phyloP scores from a whole-genome alignment of 805 yeast genomes.

The Yarrowia sp. region DNA sequence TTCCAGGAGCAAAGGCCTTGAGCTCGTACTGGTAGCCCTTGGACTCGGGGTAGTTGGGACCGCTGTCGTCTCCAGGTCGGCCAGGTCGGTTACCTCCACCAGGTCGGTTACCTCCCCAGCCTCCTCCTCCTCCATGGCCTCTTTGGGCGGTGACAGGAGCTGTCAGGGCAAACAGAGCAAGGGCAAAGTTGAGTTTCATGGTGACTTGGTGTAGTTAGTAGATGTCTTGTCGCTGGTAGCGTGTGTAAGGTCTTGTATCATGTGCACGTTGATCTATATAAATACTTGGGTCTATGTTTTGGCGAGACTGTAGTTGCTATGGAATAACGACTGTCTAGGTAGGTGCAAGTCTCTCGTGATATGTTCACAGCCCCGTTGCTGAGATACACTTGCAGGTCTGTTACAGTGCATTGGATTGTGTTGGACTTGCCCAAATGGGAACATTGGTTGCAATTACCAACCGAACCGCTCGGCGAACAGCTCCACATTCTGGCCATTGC shows the following conservation, averaged over 20 bases:
- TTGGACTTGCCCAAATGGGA: conserved; percentile 5
- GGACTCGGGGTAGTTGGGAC: conserved; percentile 21
- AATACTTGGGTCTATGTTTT: conserved; percentile 10
- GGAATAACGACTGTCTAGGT: background rate
- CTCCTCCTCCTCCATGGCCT: conserved; percentile 1
- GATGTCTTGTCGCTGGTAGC: no score
- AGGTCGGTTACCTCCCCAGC: conserved; percentile 8
- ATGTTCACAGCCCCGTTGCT: conserved; percentile 1
- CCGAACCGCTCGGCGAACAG: conserved; percentile 49
- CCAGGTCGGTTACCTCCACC: background rate
- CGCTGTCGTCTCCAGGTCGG: no score
- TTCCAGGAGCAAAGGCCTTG: conserved; percentile 16
- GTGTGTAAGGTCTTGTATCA: background rate
- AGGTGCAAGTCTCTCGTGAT: background rate
- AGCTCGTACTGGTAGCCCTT: conserved; percentile 31
- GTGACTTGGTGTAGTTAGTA: background rate
- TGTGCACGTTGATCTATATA: conserved; percentile 19
- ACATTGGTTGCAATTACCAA: conserved; percentile 42
- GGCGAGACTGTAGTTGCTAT: background rate
- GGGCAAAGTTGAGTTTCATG: conserved; percentile 12
- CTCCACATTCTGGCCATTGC: conserved; percentile 44
- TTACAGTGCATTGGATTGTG: background rate
- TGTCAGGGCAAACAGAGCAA: conserved; percentile 12
- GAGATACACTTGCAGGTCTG: conserved; percentile 1
- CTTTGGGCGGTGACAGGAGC: conserved; percentile 35